Conservation (phyloP, 352 stramenopile species). For the Globisporangium yorkense region DNA sequence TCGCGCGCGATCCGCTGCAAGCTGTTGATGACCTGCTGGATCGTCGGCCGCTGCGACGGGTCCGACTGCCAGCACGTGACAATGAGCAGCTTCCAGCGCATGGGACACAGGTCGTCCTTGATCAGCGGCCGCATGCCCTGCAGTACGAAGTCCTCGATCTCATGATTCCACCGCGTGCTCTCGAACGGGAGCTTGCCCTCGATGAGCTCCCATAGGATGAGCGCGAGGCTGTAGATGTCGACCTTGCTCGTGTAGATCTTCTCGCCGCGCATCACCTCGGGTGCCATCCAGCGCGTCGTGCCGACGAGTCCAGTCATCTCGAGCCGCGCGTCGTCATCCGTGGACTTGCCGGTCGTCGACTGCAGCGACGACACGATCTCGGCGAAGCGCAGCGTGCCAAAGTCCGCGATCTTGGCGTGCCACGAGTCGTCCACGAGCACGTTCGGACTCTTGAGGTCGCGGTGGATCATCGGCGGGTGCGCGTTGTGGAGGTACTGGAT, state of each 20-base stretch:
- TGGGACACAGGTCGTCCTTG: conserved; percentile 54
- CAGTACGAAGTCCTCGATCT: conserved; percentile 82
- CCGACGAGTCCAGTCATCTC: conserved; percentile 86
- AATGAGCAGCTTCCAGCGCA: conserved; percentile 77
- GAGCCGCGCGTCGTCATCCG: conserved; percentile 6
- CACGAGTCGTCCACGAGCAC: conserved; percentile 87
- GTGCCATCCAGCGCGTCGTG: conserved; percentile 87
- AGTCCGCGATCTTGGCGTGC: conserved; percentile 89
- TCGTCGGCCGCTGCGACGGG: conserved; percentile 71
- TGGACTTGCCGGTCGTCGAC: conserved; percentile 28
- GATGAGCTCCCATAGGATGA: conserved; percentile 87
- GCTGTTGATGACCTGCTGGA: conserved; percentile 81
- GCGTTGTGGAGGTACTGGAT: conserved; percentile 90
- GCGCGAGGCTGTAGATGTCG: conserved; percentile 85
- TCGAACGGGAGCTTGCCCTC: conserved; percentile 80
- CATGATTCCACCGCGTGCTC: conserved; percentile 77
- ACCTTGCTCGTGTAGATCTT: conserved; percentile 86
- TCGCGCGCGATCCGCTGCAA: conserved; percentile 76
- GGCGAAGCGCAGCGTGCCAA: conserved; percentile 82
- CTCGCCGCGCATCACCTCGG: conserved; percentile 83
- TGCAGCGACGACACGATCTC: conserved; percentile 79
- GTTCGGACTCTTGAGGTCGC: conserved; percentile 89
- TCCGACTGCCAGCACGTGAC: conserved; percentile 83
- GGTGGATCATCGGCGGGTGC: conserved; percentile 87
- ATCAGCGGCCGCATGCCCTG: conserved; percentile 63